Conservation (phyloP, 1,284 basidiomycete genomes). For the Papiliotrema terrestris region DNA sequence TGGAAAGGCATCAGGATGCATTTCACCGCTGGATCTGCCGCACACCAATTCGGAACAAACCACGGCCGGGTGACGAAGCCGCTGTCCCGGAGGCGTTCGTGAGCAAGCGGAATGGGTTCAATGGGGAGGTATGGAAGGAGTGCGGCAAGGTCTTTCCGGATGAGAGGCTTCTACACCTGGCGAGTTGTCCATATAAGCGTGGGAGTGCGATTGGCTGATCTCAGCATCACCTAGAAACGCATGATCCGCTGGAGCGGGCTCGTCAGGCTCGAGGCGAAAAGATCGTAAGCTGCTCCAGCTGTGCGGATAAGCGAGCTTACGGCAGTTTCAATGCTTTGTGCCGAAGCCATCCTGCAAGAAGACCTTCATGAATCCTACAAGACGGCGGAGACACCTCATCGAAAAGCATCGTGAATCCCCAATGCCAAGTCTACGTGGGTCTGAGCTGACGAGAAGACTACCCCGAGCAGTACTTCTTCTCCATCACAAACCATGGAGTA, state of each 20-base stretch:
- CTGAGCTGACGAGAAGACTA: conserved; percentile 51
- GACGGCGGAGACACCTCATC: conserved; percentile 74
- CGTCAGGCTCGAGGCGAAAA: conserved; percentile 78
- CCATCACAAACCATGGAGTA: conserved; percentile 81
- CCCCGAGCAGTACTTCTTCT: conserved; percentile 82
- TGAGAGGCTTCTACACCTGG: conserved; percentile 67
- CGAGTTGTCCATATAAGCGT: conserved; percentile 51
- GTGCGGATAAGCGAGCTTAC: neutral
- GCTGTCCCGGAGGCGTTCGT: conserved; percentile 29
- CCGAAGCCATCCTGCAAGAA: conserved; percentile 56
- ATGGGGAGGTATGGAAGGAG: conserved; percentile 21
- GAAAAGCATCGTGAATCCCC: conserved; percentile 58
- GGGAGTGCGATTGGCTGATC: neutral
- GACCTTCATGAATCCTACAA: conserved; percentile 70
- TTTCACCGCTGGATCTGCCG: conserved; percentile 80
- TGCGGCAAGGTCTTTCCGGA: conserved; percentile 86
- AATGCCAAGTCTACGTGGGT: neutral
- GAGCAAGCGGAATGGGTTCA: conserved; percentile 5
- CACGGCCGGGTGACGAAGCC: neutral
- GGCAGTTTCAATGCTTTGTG: conserved; percentile 77
- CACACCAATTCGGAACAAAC: conserved; percentile 26
- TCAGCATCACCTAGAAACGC: conserved; percentile 81
- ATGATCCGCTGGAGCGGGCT: conserved; percentile 72
- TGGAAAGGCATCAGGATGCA: conserved; percentile 74
- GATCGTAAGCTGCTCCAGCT: conserved; percentile 59